phyloP scores from a whole-genome alignment of 2,329 filamentous ascomycete genomes.

The Eutypa lata region DNA sequence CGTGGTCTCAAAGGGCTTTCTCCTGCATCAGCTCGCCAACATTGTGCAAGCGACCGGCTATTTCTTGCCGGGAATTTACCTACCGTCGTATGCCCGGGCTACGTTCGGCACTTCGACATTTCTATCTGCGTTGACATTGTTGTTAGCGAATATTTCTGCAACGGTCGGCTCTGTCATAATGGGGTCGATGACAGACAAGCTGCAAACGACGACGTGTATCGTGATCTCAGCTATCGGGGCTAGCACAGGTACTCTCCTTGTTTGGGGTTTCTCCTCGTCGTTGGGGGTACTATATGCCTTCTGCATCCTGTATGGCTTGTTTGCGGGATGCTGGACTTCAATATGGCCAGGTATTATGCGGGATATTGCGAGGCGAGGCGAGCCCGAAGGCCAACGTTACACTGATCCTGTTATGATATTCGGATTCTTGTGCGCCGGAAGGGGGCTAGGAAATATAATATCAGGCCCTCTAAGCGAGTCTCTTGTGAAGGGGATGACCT shows the following conservation, averaged over 20 bases:
- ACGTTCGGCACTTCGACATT: constrained; percentile 35
- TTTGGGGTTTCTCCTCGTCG: constrained; percentile 51
- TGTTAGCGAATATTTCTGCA: constrained; percentile 44
- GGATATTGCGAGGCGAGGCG: constrained; percentile 10
- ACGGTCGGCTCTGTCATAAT: constrained; percentile 43
- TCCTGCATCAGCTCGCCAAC: constrained; percentile 47
- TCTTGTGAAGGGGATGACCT: constrained; percentile 43
- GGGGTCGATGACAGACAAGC: constrained; percentile 44
- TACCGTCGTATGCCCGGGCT: constrained; percentile 46
- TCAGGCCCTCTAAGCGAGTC: constrained; percentile 53
- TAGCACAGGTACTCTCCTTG: constrained; percentile 44
- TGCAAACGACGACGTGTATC: constrained; percentile 40
- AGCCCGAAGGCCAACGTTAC: constrained; percentile 2
- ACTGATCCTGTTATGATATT: constrained; percentile 51
- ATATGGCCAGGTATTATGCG: constrained; percentile 21
- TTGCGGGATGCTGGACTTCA: constrained; percentile 40
- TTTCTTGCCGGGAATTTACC: constrained; percentile 52
- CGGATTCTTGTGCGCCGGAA: constrained; percentile 51
- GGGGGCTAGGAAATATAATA: constrained; percentile 57
- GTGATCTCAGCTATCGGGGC: constrained; percentile 48
- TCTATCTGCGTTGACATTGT: constrained; percentile 44
- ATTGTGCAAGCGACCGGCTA: constrained; percentile 52
- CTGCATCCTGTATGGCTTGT: constrained; percentile 54
- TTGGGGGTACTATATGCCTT: constrained; percentile 47
- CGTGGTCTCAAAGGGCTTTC: constrained; percentile 42